Conservation (phyloP, 2,329 filamentous ascomycete species). For the Cercospora sesami region DNA sequence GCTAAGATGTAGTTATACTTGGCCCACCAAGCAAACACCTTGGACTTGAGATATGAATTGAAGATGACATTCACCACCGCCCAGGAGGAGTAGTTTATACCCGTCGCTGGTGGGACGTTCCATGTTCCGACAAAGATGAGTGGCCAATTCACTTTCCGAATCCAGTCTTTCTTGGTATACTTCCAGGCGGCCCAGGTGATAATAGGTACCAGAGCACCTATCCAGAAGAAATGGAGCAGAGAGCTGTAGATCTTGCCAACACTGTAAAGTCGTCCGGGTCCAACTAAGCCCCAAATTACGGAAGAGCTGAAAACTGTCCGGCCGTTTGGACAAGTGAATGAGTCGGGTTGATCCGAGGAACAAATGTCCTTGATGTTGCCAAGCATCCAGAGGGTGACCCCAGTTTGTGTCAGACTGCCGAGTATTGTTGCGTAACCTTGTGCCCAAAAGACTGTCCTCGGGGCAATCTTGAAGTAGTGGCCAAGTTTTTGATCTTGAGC, state of each 20-base stretch:
- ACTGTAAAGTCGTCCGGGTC: slow-evolving; percentile 52
- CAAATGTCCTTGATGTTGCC: slow-evolving; percentile 42
- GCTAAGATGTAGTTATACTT: slow-evolving; percentile 43
- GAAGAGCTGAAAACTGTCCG: slow-evolving; percentile 48
- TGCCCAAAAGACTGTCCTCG: slow-evolving; percentile 48
- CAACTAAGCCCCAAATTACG: slow-evolving; percentile 48
- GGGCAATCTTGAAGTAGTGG: slow-evolving; percentile 44
- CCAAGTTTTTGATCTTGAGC: slow-evolving; percentile 41
- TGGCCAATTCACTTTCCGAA: slow-evolving; percentile 47
- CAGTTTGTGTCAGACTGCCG: slow-evolving; percentile 46
- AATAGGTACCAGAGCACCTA: slow-evolving; percentile 48
- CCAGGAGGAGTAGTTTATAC: slow-evolving; percentile 87
- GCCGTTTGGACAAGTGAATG: slow-evolving; percentile 52
- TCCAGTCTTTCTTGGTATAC: slow-evolving; percentile 34
- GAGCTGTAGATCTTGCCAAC: slow-evolving; percentile 50
- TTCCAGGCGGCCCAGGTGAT: slow-evolving; percentile 48
- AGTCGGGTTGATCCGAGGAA: slow-evolving; percentile 46
- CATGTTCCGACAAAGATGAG: slow-evolving; percentile 68
- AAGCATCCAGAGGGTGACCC: slow-evolving; percentile 52
- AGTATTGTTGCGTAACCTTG: slow-evolving; percentile 48
- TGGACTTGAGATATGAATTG: slow-evolving; percentile 46
- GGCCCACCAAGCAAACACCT: slow-evolving; percentile 55
- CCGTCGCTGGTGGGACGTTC: slow-evolving; percentile 64
- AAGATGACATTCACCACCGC: slow-evolving; percentile 46
- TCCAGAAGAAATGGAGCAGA: slow-evolving; percentile 55